Conservation (phyloP, 192 early-diverging fungal genomes). For the Spizellomyces sp. region DNA sequence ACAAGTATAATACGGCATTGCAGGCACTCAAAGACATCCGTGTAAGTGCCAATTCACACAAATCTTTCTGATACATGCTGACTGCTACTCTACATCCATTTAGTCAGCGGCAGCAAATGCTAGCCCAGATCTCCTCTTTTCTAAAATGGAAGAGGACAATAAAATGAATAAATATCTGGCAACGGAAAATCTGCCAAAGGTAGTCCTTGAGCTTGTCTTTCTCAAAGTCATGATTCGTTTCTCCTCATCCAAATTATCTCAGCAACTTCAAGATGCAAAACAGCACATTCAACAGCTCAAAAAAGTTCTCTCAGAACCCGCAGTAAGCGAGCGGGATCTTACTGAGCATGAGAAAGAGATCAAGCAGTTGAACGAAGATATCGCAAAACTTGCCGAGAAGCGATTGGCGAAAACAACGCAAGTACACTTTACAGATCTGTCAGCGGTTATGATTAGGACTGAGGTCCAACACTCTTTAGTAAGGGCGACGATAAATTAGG, state of each 20-base stretch:
- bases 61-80: background rate
- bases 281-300: conserved; percentile 48
- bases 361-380: conserved; percentile 46
- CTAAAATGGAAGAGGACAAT: conserved; percentile 59
- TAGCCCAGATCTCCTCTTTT: conserved; percentile 48
- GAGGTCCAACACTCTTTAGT: conserved; percentile 17
- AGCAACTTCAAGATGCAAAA: conserved; percentile 46
- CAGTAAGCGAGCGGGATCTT: conserved; percentile 46
- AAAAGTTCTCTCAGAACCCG: conserved; percentile 50
- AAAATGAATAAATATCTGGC: conserved; percentile 63
- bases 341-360: conserved; percentile 51
- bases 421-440: background rate
- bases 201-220: conserved; percentile 13
- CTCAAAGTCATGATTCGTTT: background rate
- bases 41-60: background rate
- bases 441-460: background rate
- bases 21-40: conserved; percentile 50
- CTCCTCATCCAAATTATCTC: background rate
- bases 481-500: conserved; percentile 62
- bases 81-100: background rate
- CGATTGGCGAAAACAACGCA: conserved; percentile 50
- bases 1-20: conserved; percentile 36
- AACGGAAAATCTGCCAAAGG: conserved; percentile 58
- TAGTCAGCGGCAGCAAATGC: conserved; percentile 41
- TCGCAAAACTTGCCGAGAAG: conserved; percentile 55